phyloP scores from a whole-genome alignment of 148 eudicot species.

The Beta vulgaris region DNA sequence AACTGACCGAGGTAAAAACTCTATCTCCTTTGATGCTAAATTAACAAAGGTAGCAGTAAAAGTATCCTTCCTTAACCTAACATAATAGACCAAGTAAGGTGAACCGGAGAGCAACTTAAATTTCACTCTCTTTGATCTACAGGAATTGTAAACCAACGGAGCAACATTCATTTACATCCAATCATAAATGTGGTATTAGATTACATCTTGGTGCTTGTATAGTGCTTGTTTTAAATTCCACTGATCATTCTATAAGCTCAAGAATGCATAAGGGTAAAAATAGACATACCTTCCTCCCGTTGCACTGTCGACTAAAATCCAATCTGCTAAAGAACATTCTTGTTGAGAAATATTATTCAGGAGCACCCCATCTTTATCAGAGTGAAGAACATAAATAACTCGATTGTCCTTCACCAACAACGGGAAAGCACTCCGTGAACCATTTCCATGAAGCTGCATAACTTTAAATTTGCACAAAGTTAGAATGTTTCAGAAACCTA shows the following conservation, averaged over 20 bases:
- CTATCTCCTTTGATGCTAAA: background rate
- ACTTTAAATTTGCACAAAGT: background rate
- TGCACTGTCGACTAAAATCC: slow-evolving; percentile 91
- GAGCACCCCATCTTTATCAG: slow-evolving; percentile 71
- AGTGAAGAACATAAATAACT: slow-evolving; percentile 87
- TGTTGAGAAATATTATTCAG: slow-evolving; percentile 69
- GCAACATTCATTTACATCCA: background rate
- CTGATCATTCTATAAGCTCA: background rate
- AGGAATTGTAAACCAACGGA: too few species aligned
- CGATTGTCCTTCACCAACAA: slow-evolving; percentile 47
- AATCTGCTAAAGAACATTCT: slow-evolving; percentile 74
- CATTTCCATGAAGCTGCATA: slow-evolving; percentile 87
- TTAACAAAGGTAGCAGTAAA: background rate
- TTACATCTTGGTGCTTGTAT: background rate
- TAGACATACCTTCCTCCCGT: slow-evolving; percentile 77
- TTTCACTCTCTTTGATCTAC: background rate
- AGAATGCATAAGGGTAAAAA: background rate
- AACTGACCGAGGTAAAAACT: too few species aligned
- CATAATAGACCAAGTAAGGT: background rate
- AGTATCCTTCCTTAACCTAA: background rate
- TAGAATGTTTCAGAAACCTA: background rate
- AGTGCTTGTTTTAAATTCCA: background rate
- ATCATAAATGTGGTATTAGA: background rate
- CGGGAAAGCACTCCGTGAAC: slow-evolving; percentile 75
- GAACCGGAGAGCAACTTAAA: background rate